A percentile compares a stretch with the other conserved stretches of the same genome.
Conservation (phyloP, 352 stramenopile genomes). For the Phytophthora tubulina region DNA sequence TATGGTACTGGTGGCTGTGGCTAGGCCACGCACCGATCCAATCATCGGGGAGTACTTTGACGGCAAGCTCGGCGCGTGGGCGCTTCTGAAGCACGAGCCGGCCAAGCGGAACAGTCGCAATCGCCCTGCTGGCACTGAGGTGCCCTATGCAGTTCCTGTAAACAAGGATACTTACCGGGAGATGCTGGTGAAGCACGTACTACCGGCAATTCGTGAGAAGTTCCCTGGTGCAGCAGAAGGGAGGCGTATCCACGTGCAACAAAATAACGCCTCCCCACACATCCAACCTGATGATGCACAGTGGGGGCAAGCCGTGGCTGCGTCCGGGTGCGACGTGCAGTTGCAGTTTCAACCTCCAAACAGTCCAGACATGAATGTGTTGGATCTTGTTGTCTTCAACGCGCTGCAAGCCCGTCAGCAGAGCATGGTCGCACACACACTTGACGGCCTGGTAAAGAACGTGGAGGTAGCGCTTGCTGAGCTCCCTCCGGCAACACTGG, state of each 20-base stretch:
- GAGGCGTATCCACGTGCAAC: background rate
- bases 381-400: no score
- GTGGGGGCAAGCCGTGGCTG: no score
- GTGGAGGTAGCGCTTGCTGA: no score
- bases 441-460: no score
- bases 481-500: no score
- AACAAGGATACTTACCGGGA: slow-evolving; percentile 15
- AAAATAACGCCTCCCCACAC: no score
- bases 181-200: slow-evolving; percentile 16
- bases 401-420: no score
- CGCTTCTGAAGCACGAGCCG: slow-evolving; percentile 3
- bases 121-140: background rate
- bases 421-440: no score
- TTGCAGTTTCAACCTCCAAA: no score
- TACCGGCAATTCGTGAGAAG: slow-evolving; percentile 10
- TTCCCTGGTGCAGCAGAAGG: slow-evolving; percentile 7
- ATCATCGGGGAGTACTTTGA: slow-evolving; percentile 3
- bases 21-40: slow-evolving; percentile 1
- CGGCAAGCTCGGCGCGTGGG: slow-evolving; percentile 11
- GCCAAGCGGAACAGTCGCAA: slow-evolving; percentile 13
- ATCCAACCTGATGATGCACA: no score
- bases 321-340: no score
- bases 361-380: no score
- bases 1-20: background rate
- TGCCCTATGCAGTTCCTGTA: slow-evolving; percentile 5